Evolutionary conservation across 192 early-diverging fungal genomes (phyloP).

Genomic region (Obelidium mucronatum): DNA sequence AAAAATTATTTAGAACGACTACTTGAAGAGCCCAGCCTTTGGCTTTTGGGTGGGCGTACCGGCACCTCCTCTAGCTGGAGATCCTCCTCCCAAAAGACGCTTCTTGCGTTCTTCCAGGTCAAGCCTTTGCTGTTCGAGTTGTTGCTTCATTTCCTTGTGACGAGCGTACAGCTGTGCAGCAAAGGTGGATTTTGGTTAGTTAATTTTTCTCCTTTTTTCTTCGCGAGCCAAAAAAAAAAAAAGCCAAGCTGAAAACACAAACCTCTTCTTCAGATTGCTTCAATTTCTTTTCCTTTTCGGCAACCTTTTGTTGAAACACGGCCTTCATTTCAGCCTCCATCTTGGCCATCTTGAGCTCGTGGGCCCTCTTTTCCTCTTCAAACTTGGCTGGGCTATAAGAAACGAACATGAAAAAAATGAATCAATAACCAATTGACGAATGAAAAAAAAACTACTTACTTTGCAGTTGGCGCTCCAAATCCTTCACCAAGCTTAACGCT

Average conservation of each 20-base stretch:
- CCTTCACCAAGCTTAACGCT: constrained; percentile 51
- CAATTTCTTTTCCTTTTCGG: constrained; percentile 97
- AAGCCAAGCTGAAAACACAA: constrained; percentile 25
- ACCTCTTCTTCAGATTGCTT: constrained; percentile 96
- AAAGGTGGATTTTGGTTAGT: neutral
- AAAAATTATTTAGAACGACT: constrained; percentile 3
- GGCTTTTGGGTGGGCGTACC: constrained; percentile 77
- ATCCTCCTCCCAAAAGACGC: constrained; percentile 73
- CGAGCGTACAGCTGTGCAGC: constrained; percentile 80
- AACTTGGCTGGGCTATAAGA: constrained; percentile 65
- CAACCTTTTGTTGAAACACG: constrained; percentile 98
- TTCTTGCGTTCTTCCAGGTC: constrained; percentile 98
- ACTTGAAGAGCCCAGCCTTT: constrained; percentile 70
- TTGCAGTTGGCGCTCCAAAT: neutral
- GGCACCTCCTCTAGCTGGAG: constrained; percentile 16
- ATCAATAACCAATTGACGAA: too few relatives aligned
- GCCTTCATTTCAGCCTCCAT: constrained; percentile 99
- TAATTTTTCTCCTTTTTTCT: constrained; percentile 34
- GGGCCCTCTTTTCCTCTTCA: constrained; percentile 91
- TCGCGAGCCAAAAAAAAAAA: neutral
- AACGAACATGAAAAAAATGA: neutral
- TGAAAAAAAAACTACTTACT: constrained; percentile 5
- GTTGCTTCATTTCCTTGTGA: constrained; percentile 98
- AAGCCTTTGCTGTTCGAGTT: constrained; percentile 89
- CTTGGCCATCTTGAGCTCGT: constrained; percentile 95